Evolutionary conservation across 805 yeast genomes (phyloP).

Genomic region (Lipomyces kockii): DNA sequence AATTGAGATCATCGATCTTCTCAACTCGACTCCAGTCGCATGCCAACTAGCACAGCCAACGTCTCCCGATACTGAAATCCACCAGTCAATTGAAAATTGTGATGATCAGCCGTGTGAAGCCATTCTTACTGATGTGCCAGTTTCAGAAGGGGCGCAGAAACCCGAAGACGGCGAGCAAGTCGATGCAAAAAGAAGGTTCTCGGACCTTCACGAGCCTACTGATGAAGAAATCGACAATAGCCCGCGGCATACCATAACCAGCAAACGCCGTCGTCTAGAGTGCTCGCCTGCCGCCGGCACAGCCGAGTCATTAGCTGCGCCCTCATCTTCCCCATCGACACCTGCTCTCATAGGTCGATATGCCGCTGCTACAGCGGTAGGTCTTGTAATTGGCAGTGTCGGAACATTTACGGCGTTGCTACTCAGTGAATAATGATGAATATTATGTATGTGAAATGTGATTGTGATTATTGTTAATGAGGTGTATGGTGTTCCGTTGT

Average conservation of each 20-base stretch:
- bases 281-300: neutral
- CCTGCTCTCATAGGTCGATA: slow-evolving; percentile 9
- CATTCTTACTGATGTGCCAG: neutral
- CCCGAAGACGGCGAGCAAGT: neutral
- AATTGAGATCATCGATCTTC: slow-evolving; percentile 2
- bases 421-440: neutral
- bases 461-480: neutral
- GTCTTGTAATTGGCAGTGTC: slow-evolving; percentile 32
- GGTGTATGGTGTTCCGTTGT: neutral
- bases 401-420: slow-evolving; percentile 37
- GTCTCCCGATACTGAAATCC: neutral
- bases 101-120: neutral
- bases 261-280: slow-evolving; percentile 3
- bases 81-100: neutral
- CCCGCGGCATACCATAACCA: neutral
- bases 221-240: neutral
- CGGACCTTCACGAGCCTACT: neutral
- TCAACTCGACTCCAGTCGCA: neutral
- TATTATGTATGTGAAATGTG: neutral
- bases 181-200: neutral
- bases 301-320: neutral
- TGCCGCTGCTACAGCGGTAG: slow-evolving; percentile 29
- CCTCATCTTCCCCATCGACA: neutral
- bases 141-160: neutral
- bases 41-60: neutral